Evolutionary conservation across 2,329 filamentous ascomycete genomes (phyloP), one percentile per base, ranked within the genome.

Genomic region (Cladosporium sp.): DNA sequence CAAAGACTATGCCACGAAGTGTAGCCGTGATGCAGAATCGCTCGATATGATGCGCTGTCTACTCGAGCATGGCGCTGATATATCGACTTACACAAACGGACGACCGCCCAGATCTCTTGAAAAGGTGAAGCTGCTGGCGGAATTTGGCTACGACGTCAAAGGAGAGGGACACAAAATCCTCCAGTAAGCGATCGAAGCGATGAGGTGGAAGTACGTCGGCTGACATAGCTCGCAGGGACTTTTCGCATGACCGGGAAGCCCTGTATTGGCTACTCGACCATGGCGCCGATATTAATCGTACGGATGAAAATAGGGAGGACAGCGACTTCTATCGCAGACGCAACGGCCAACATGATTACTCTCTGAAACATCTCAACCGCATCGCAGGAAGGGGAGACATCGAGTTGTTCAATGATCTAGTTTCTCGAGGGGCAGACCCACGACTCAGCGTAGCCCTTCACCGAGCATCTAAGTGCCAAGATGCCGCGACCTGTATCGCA

Each of bases 311-410:
- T 11, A 18, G 41, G 18, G 4, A 44, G 12, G 41, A 44, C 18
- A 21, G 18, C 3, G 18, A n/a, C 8, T 21, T n/a, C 7, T 44
- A 44, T n/a, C 15, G 41, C 5, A 44, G 18, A 44, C 41, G 10
- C 6, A 10, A 21, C 2, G 41, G 41, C 41, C 41, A 44, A n/a
- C 41, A 38, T 36, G 63, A 68, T 10, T 32, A 60, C 21, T 69
- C 68, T 14, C 14, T 61, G 21, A 58, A 69, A 14, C 8, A 66
- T 2, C 57, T 69, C 24, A 63, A 68, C 38, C 61, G 36, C 10
- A 61, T 66, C 14, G 68, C 66, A 8, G 68, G 59, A 11, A 61
- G 51, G 8, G 68, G 66, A 28, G 59, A 69, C 26, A 44, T 68
- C 11, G 59, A 65, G 36, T 32, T 66, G 21, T 59, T 69, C 38